phyloP scores from a whole-genome alignment of 2,329 filamentous ascomycete genomes.

The Bertia moriformis region DNA sequence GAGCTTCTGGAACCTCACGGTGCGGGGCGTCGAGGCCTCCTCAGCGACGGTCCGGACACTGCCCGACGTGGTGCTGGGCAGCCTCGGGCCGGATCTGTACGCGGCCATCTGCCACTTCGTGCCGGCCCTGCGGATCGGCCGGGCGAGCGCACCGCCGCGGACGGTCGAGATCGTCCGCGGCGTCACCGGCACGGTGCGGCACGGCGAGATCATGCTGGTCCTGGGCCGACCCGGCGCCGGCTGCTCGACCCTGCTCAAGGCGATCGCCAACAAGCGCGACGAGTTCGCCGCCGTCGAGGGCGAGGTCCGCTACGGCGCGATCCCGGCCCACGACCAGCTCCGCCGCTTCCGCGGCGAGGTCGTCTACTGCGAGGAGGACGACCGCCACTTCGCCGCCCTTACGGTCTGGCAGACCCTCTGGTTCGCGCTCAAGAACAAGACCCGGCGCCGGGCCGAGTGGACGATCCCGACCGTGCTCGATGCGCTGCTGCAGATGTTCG shows the following conservation, averaged over 20 bases:
- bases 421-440: constrained; percentile 65
- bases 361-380: constrained; percentile 66
- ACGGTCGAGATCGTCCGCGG: neutral
- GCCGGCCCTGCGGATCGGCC: neutral
- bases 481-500: constrained; percentile 63
- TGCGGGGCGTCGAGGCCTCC: neutral
- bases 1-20: neutral
- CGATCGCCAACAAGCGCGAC: constrained; percentile 55
- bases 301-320: constrained; percentile 58
- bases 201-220: neutral
- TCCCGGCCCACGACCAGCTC: constrained; percentile 51
- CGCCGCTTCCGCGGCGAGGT: constrained; percentile 62
- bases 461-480: constrained; percentile 57
- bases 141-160: too few relatives aligned
- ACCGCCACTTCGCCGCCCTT: constrained; percentile 58
- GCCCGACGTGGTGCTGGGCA: neutral
- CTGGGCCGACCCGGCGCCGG: constrained; percentile 62
- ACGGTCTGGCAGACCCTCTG: constrained; percentile 67
- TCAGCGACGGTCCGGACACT: neutral
- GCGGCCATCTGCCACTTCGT: neutral
- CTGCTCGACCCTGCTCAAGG: constrained; percentile 65
- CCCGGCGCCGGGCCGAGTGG: constrained; percentile 46
- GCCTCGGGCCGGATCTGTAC: neutral
- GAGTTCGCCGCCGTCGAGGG: constrained; percentile 53
- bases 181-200: neutral